These are phyloP conservation scores for Vitis hybrid DNA, from an alignment of 177 flowering plant species.

Conservation along the genomic window DNA sequence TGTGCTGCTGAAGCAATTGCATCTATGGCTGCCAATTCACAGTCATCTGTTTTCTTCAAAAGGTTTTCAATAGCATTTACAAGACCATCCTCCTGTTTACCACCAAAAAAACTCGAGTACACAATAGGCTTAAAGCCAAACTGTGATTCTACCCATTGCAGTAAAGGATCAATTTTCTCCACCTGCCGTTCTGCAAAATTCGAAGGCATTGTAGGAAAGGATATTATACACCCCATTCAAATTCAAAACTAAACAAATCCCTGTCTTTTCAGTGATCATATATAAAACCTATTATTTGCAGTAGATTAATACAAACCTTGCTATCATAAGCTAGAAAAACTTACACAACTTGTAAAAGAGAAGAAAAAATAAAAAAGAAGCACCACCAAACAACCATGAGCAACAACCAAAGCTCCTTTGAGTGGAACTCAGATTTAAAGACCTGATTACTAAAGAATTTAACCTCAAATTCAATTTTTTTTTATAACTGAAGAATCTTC, in stretches of 20 bases:
- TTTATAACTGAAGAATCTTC: too few species aligned
- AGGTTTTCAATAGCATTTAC: constrained; percentile 57
- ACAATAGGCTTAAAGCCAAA: constrained; percentile 82
- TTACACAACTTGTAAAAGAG: neutral
- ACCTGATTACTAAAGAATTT: too few species aligned
- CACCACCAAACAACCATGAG: neutral
- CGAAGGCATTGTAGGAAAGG: neutral
- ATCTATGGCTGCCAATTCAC: constrained; percentile 88
- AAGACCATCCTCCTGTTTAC: constrained; percentile 83
- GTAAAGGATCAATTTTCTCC: constrained; percentile 81
- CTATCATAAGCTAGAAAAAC: neutral
- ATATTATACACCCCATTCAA: too few species aligned
- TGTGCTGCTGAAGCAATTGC: constrained; percentile 86
- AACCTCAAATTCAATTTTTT: too few species aligned
- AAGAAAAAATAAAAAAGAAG: neutral
- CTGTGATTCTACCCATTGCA: constrained; percentile 78
- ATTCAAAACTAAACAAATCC: neutral
- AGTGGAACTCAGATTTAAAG: too few species aligned
- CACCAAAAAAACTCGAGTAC: constrained; percentile 82
- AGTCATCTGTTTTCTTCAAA: constrained; percentile 65
- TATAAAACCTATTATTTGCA: neutral
- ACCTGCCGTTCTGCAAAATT: constrained; percentile 63
- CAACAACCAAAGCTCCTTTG: too few species aligned
- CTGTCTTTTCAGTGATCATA: neutral
- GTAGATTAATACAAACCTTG: neutral